Evolutionary conservation across 1,139 yeast genomes (phyloP).

Genomic region (Kodamaea sp.): DNA sequence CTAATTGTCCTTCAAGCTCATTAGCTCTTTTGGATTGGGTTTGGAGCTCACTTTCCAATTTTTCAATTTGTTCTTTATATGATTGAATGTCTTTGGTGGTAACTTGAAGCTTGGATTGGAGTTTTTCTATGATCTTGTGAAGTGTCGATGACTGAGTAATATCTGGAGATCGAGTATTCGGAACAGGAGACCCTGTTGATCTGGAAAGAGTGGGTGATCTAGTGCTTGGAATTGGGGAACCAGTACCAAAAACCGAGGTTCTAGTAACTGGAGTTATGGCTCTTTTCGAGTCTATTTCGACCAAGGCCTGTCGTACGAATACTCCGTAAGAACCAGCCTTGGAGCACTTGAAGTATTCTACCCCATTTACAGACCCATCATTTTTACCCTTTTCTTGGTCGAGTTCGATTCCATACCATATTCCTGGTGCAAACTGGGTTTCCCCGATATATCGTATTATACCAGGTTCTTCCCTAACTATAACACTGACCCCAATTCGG

Average conservation of each 20-base stretch:
- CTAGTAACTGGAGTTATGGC: no score
- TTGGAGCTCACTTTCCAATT: constrained; percentile 20
- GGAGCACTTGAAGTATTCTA: constrained; percentile 58
- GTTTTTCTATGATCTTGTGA: constrained; percentile 40
- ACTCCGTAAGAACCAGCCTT: constrained; percentile 53
- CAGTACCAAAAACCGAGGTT: background rate
- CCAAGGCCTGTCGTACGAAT: constrained; percentile 49
- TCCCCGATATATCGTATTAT: constrained; percentile 50
- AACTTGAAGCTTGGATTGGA: constrained; percentile 42
- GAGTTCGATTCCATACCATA: constrained; percentile 81
- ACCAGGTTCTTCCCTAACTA: constrained; percentile 46
- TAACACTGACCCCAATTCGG: constrained; percentile 1
- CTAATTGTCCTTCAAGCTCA: constrained; percentile 45
- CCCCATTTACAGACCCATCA: constrained; percentile 72
- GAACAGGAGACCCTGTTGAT: constrained; percentile 1
- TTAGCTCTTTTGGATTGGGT: constrained; percentile 4
- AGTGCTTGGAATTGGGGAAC: background rate
- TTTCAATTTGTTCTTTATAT: constrained; percentile 22
- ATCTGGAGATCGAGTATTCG: constrained; percentile 4
- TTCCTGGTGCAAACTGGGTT: constrained; percentile 61
- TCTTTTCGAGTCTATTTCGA: constrained; percentile 2
- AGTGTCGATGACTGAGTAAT: constrained; percentile 8
- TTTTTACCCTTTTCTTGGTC: constrained; percentile 70
- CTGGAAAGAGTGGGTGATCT: background rate
- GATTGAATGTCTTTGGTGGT: constrained; percentile 31